A percentile compares a stretch with the other conserved stretches of the same genome.
These are phyloP conservation scores for Pestalotiopsis sp. DNA, from an alignment of 2,329 filamentous ascomycete species.

Conservation along the genomic window DNA sequence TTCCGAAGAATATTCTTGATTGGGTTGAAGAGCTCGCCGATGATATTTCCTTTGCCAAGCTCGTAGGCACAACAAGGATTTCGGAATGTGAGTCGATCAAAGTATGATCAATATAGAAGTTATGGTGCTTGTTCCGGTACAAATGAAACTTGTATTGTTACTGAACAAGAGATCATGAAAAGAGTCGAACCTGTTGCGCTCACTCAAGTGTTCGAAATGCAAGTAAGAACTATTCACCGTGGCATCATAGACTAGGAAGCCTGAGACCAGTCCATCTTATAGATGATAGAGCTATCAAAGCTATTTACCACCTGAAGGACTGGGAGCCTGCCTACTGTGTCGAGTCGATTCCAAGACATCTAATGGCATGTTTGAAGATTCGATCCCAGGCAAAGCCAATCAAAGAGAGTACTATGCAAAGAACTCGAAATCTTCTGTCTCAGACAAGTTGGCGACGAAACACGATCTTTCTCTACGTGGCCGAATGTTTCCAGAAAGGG, in stretches of 20 bases:
- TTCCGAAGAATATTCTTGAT: background rate
- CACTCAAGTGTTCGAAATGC: background rate
- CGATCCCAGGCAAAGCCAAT: background rate
- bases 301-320: background rate
- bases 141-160: background rate
- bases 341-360: constrained; percentile 12
- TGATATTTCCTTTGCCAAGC: background rate
- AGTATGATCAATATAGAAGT: background rate
- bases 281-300: background rate
- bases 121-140: background rate
- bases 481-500: background rate
- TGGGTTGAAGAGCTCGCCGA: background rate
- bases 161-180: background rate
- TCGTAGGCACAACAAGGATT: background rate
- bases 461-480: background rate
- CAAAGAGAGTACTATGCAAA: background rate
- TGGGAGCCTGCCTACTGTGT: background rate
- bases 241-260: background rate
- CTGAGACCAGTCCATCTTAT: constrained; percentile 1
- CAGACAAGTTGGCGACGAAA: background rate
- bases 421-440: background rate
- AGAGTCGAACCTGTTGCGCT: background rate
- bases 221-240: background rate
- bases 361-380: background rate
- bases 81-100: background rate